Percentiles rank a stretch among this genome's conserved stretches.
Evolutionary conservation across 129 eudicot species (phyloP).

Genomic region (Helianthus tuberosus): DNA sequence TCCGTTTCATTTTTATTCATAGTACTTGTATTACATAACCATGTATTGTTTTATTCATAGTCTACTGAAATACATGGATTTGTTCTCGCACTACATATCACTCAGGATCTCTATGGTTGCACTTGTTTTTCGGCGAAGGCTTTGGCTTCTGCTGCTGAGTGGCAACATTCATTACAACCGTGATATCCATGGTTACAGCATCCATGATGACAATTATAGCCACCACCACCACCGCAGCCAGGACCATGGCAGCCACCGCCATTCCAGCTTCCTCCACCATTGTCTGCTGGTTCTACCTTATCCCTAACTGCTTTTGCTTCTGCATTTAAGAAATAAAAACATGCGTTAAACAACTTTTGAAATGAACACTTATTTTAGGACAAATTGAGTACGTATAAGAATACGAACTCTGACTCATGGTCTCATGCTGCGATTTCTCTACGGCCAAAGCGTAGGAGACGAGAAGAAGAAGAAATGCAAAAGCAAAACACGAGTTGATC

Average conservation of each 20-base stretch:
- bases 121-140: constrained; percentile 23
- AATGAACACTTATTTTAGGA: too few relatives aligned
- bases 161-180: background rate
- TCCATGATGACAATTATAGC: background rate
- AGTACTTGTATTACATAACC: constrained; percentile 17
- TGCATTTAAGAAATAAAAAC: background rate
- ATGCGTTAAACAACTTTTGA: background rate
- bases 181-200: background rate
- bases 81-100: background rate
- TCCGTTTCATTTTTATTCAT: constrained; percentile 17
- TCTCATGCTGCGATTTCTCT: background rate
- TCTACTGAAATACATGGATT: constrained; percentile 20
- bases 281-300: constrained; percentile 9
- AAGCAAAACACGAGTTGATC: constrained; percentile 26
- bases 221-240: too few relatives aligned
- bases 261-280: constrained; percentile 5
- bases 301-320: constrained; percentile 6
- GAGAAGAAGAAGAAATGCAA: constrained; percentile 22
- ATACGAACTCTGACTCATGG: constrained; percentile 11
- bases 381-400: background rate
- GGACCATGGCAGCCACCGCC: too few relatives aligned
- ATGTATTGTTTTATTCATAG: constrained; percentile 19
- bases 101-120: background rate
- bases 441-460: constrained; percentile 21
- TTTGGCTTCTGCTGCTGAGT: constrained; percentile 17